Conservation (phyloP, 2,329 filamentous ascomycete genomes). For the Emydomyces testavorans region DNA sequence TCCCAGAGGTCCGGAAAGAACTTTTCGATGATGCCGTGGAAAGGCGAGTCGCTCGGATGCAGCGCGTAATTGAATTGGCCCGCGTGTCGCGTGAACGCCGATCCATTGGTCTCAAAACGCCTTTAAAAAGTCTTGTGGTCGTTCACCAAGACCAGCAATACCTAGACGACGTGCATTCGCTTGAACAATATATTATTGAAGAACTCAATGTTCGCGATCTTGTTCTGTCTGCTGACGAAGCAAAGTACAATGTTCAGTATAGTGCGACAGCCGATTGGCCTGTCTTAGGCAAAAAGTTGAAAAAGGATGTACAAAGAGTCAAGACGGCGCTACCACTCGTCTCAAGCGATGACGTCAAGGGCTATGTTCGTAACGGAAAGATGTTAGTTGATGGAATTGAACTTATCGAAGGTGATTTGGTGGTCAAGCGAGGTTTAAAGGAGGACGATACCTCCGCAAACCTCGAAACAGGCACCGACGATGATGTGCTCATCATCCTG, state of each 20-base stretch:
- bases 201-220: conserved; percentile 85
- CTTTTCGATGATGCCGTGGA: conserved; percentile 80
- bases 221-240: conserved; percentile 73
- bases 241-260: conserved; percentile 84
- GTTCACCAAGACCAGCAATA: conserved; percentile 76
- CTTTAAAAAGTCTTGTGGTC: conserved; percentile 77
- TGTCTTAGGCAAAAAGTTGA: conserved; percentile 87
- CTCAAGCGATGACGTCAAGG: conserved; percentile 67
- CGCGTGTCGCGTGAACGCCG: conserved; percentile 76
- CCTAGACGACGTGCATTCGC: conserved; percentile 70
- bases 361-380: conserved; percentile 59
- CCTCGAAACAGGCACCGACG: conserved; percentile 77
- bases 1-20: conserved; percentile 78
- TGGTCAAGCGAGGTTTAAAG: conserved; percentile 67
- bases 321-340: conserved; percentile 78
- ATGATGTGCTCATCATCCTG: conserved; percentile 84
- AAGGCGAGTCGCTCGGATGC: conserved; percentile 79
- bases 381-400: conserved; percentile 78
- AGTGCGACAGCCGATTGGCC: conserved; percentile 87
- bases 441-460: conserved; percentile 59
- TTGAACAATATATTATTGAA: conserved; percentile 80
- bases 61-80: conserved; percentile 84
- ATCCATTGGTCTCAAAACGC: conserved; percentile 77
- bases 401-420: conserved; percentile 69
- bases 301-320: conserved; percentile 84